phyloP scores from a whole-genome alignment of 257 asterid species.

The Gardenia jasminoides region DNA sequence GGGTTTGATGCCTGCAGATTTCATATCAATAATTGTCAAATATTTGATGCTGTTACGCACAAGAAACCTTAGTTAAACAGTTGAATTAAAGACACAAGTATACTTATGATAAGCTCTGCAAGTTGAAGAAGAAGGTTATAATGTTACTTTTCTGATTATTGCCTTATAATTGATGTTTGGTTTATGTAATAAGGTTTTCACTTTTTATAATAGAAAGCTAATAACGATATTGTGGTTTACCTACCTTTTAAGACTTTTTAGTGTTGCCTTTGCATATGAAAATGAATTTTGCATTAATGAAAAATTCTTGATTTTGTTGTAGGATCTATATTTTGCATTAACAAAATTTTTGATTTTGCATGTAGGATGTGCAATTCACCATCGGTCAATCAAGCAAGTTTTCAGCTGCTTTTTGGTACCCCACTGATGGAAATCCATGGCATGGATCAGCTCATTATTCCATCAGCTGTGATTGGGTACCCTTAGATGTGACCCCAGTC shows the following conservation, averaged over 20 bases:
- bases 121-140: neutral
- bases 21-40: too few relatives aligned
- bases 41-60: neutral
- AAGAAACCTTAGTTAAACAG: neutral
- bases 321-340: conserved; percentile 39
- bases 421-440: conserved; percentile 69
- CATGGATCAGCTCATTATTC: conserved; percentile 74
- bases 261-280: neutral
- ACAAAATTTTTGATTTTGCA: neutral
- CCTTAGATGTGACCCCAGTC: conserved; percentile 51
- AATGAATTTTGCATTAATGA: neutral
- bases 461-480: conserved; percentile 70
- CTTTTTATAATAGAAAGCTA: too few relatives aligned
- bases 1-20: neutral
- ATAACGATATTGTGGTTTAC: neutral
- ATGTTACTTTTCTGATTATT: neutral
- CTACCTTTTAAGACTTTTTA: neutral
- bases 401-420: conserved; percentile 77
- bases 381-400: conserved; percentile 68
- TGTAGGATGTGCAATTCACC: conserved; percentile 76
- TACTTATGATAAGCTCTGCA: neutral
- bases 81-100: neutral
- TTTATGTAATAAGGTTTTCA: neutral
- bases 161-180: neutral
- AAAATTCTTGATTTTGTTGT: conserved; percentile 14